A percentile compares a stretch with the other conserved stretches of the same genome.
These are phyloP conservation scores for Claviceps digitariae DNA, from an alignment of 2,329 filamentous ascomycete species.

Conservation along the genomic window DNA sequence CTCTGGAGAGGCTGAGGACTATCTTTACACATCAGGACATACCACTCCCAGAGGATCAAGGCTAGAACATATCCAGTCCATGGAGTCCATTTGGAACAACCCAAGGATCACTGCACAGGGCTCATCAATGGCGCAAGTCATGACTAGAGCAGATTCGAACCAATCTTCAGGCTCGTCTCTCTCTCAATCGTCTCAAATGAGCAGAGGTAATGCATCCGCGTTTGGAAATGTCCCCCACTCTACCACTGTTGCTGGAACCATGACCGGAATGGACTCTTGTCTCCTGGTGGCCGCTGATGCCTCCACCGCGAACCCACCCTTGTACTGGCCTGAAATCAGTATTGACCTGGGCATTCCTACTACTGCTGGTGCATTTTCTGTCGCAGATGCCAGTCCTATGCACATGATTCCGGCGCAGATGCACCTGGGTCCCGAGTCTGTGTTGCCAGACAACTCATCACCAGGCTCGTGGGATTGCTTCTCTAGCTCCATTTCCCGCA, in stretches of 20 bases:
- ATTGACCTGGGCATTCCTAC: constrained; percentile 25
- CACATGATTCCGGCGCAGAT: constrained; percentile 45
- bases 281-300: constrained; percentile 36
- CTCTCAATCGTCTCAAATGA: constrained; percentile 36
- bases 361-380: constrained; percentile 28
- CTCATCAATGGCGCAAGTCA: constrained; percentile 22
- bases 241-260: constrained; percentile 20
- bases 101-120: constrained; percentile 20
- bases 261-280: constrained; percentile 37
- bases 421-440: constrained; percentile 38
- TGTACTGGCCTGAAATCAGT: constrained; percentile 36
- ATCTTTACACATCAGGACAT: constrained; percentile 39
- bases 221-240: constrained; percentile 28
- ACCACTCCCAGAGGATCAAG: constrained; percentile 36
- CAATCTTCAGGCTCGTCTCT: constrained; percentile 29
- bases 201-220: constrained; percentile 35
- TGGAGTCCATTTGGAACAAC: constrained; percentile 36
- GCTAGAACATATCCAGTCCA: constrained; percentile 30
- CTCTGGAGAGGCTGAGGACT: constrained; percentile 41
- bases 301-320: constrained; percentile 31
- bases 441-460: constrained; percentile 35
- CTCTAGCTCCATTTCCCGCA: constrained; percentile 38
- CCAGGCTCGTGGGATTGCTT: constrained; percentile 38
- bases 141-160: constrained; percentile 26
- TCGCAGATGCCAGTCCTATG: constrained; percentile 29